Evolutionary conservation across 805 yeast genomes (phyloP), one percentile per base, ranked within the genome.

Genomic region (Danielia reshetovae): DNA sequence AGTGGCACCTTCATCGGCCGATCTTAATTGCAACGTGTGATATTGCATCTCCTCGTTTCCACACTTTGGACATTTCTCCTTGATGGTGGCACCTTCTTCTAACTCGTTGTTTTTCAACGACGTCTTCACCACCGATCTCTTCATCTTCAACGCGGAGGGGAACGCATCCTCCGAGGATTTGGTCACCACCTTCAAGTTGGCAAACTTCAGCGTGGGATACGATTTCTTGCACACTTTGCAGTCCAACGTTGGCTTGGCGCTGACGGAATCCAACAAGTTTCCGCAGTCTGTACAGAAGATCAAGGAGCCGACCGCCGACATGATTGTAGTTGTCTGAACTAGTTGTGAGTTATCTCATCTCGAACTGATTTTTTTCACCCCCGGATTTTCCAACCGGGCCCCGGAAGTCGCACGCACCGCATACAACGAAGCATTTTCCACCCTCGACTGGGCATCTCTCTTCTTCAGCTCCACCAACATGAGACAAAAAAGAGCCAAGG

Each of bases 1-100:
- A 7, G 99, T 93, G 18, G 98, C 95, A 74, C 98, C 99, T 74
- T 93, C 99, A 73, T 93, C 99, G 1, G 98, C 99, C 35, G 96
- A 85, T 66, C 99, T 80, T 51, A 93, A 74, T 64, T 93, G 99
- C 48, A 93, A 70, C 4, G 98, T 93, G 57, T 93, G 97, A 59
- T 90, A 93, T 58, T 81, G 89, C 98, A 94, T 94, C 62, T 93
- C 97, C 55, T 93, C 97, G 62, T 89, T 77, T 32, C 95, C 96
- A 76, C 98, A 93, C 62, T 89, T 79, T n/a, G 97, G 97, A 72
- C 99, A 93, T 56, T 85, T 89, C 61, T 93, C 99, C 59, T 89
- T 85, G 59, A 93, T 93, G 9, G 94, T 84, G 25, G 98, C 98
- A 44, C 97, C 98, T 41, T 88, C 97, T 40, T 81, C 95, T 29